These are phyloP conservation scores for Pseudisothecium myosuroides DNA, from an alignment of 225 moss, liverwort and hornwort species.

Conservation along the genomic window DNA sequence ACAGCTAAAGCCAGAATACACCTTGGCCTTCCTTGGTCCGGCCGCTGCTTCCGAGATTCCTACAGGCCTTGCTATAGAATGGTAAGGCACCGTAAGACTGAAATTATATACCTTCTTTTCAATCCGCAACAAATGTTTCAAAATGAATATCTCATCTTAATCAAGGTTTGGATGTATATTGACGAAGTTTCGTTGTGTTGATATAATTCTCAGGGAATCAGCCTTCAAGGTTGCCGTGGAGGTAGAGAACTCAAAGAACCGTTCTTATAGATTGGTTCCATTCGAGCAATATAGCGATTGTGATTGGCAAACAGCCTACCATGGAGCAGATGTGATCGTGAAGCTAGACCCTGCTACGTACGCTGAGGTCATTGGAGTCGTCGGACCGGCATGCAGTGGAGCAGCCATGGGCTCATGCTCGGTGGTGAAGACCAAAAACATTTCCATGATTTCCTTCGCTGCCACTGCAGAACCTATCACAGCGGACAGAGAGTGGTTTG, in stretches of 20 bases:
- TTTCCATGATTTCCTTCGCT: conserved; percentile 68
- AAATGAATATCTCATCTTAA: neutral
- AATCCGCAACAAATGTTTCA: neutral
- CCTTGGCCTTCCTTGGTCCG: conserved; percentile 24
- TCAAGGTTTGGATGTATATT: neutral
- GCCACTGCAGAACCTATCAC: conserved; percentile 75
- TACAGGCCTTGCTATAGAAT: conserved; percentile 29
- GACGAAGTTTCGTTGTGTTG: neutral
- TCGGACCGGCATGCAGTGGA: conserved; percentile 79
- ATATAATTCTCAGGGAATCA: conserved; percentile 37
- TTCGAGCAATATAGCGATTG: conserved; percentile 61
- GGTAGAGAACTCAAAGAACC: conserved; percentile 46
- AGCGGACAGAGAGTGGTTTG: conserved; percentile 29
- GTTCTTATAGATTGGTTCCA: conserved; percentile 41
- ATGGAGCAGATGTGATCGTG: conserved; percentile 38
- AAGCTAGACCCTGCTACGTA: conserved; percentile 28
- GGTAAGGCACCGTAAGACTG: neutral
- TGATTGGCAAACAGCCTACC: conserved; percentile 31
- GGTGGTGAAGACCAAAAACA: conserved; percentile 29
- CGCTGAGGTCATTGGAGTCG: conserved; percentile 52
- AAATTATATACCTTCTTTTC: neutral
- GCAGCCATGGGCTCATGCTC: conserved; percentile 61
- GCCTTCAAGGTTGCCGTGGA: conserved; percentile 83
- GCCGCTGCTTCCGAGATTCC: conserved; percentile 41
- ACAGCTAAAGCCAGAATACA: neutral